Percentiles rank a stretch among this genome's conserved stretches.
Conservation (phyloP, 78 protist species). For the Dictyostelium discoideum region DNA sequence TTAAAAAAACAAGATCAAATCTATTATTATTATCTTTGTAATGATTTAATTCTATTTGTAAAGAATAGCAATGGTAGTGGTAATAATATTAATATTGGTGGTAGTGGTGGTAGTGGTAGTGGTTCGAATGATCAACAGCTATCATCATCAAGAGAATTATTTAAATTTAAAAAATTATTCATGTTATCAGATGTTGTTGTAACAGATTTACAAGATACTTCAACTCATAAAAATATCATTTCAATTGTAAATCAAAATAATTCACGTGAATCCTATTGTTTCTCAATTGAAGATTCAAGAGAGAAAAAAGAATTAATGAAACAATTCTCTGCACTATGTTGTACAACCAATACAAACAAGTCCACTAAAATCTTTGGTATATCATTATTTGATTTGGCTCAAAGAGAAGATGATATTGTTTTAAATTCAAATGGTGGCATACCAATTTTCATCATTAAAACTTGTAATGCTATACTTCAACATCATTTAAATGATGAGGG, state of each 20-base stretch:
- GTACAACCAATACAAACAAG: slow-evolving; percentile 35
- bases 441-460: slow-evolving; percentile 41
- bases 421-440: neutral
- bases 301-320: slow-evolving; percentile 52
- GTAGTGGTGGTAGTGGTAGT: neutral
- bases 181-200: slow-evolving; percentile 51
- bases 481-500: slow-evolving; percentile 34
- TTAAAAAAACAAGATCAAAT: slow-evolving; percentile 64
- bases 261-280: slow-evolving; percentile 17
- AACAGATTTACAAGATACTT: slow-evolving; percentile 40
- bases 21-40: slow-evolving; percentile 50
- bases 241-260: slow-evolving; percentile 26
- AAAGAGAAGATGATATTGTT: slow-evolving; percentile 18
- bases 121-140: neutral
- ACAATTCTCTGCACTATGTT: slow-evolving; percentile 51
- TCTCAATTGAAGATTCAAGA: slow-evolving; percentile 43
- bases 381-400: slow-evolving; percentile 17
- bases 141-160: neutral
- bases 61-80: slow-evolving; percentile 10
- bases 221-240: slow-evolving; percentile 42
- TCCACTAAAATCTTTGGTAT: slow-evolving; percentile 58
- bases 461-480: slow-evolving; percentile 23
- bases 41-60: slow-evolving; percentile 68
- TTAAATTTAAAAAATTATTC: slow-evolving; percentile 41
- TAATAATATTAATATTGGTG: neutral